These are phyloP conservation scores for Colletotrichum cordylinicola DNA, from an alignment of 2,329 filamentous ascomycete species.

Conservation along the genomic window DNA sequence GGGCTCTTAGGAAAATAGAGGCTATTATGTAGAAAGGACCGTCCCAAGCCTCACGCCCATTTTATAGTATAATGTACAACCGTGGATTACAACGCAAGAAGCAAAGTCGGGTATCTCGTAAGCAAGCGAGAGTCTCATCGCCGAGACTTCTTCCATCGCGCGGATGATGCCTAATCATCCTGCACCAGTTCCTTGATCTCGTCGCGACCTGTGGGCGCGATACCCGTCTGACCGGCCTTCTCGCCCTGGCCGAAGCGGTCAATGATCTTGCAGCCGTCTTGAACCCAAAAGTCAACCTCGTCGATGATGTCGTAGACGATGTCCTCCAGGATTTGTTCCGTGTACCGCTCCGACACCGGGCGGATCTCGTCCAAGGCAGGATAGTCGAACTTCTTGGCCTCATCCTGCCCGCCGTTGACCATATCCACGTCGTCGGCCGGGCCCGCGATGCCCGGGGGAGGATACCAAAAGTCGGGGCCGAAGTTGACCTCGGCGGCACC, in stretches of 20 bases:
- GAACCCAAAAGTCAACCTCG: slow-evolving; percentile 88
- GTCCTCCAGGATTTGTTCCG: slow-evolving; percentile 94
- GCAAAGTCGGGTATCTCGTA: slow-evolving; percentile 15
- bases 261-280: slow-evolving; percentile 64
- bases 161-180: slow-evolving; percentile 53
- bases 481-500: slow-evolving; percentile 95
- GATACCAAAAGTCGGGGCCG: slow-evolving; percentile 90
- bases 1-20: background rate
- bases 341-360: slow-evolving; percentile 79
- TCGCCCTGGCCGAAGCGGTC: slow-evolving; percentile 43
- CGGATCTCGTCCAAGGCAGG: slow-evolving; percentile 45
- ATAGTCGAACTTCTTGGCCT: background rate
- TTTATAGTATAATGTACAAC: background rate
- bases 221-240: slow-evolving; percentile 48
- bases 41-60: background rate
- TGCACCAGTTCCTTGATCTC: slow-evolving; percentile 72
- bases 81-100: background rate
- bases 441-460: slow-evolving; percentile 64
- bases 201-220: slow-evolving; percentile 50
- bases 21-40: background rate
- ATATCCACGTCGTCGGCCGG: slow-evolving; percentile 55
- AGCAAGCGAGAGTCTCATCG: background rate
- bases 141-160: background rate
- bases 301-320: slow-evolving; percentile 92
- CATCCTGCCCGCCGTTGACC: slow-evolving; percentile 28